These are phyloP conservation scores for Phytophthora rubi DNA, from an alignment of 352 stramenopile species.

Conservation along the genomic window DNA sequence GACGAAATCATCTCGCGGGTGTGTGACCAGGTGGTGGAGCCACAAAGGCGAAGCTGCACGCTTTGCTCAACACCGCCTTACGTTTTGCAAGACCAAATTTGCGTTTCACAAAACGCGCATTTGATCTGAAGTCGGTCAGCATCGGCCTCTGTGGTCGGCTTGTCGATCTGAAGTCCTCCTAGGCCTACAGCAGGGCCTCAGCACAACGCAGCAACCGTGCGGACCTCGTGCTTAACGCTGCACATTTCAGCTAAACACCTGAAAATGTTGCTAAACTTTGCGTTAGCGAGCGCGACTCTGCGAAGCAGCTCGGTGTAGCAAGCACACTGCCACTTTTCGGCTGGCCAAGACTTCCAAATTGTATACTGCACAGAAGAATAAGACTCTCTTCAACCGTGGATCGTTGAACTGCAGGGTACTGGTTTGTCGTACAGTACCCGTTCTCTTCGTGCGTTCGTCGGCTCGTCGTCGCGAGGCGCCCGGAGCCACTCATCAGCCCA, in stretches of 20 bases:
- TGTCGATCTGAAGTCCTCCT: conserved; percentile 11
- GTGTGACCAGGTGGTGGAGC: neutral
- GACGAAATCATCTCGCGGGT: neutral
- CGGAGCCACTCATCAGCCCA: conserved; percentile 24
- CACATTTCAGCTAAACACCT: neutral
- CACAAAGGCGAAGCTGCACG: neutral
- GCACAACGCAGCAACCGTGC: neutral
- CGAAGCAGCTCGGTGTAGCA: neutral
- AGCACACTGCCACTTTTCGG: conserved; percentile 1
- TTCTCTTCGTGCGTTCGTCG: conserved; percentile 8
- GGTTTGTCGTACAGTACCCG: conserved; percentile 21
- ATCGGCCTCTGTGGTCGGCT: conserved; percentile 4
- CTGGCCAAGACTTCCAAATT: neutral
- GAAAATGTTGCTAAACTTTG: neutral
- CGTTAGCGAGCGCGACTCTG: neutral
- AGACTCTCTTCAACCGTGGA: conserved; percentile 18
- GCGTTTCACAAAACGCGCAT: neutral
- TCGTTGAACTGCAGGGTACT: neutral
- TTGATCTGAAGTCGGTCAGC: neutral
- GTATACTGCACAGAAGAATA: conserved; percentile 3
- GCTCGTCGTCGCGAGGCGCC: conserved; percentile 8
- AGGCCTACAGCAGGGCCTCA: conserved; percentile 9
- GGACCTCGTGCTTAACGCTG: neutral
- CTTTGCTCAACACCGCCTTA: neutral
- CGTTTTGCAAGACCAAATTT: neutral